Base-by-base conservation (phyloP, 371 early-diverging fungal genomes). In the Pancytospora philotis region DNA sequence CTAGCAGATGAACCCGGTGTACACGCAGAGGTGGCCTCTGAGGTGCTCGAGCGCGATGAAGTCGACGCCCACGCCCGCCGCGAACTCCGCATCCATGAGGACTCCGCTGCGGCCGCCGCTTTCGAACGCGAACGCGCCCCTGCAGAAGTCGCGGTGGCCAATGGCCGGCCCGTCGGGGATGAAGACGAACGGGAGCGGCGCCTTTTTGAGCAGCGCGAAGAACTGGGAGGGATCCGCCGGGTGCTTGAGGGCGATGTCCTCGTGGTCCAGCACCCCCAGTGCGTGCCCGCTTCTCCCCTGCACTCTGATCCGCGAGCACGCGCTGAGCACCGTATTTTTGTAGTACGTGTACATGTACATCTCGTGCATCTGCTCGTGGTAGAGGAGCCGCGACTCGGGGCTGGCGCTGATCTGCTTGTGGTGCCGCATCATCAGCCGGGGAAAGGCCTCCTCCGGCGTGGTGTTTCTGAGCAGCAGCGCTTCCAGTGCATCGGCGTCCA, bases 141-240 rank as follows among this genome's bases (percentile, higher is more conserved):
- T 31, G 38, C 37, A 65, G 32, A 65, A 25, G 13, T 8, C 10
- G 4, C 6, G 16, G 8, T 35, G 6, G 35, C 31, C 55, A 31
- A 4, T 4, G n/a, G 39, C 4, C 3, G 13, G 19, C 19, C 3
- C 38, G 19, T 62, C n/a, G 10, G 68, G 63, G 28, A 67, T 32
- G 50, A 68, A 67, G 25, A 67, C 10, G 38, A 67, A 67, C 4
- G 69, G 68, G 13, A 64, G 4, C 3, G 68, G 68, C 3, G 41
- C 65, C 3, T 62, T 3, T 3, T 41, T 2, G 48, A 67, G 31
- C 6, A 38, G 45, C 3, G 4, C 6, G 51, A 10, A 67, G 68
- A 67, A 67, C 10, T 32, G n/a, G 4, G 58, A 34, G 3, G 10
- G 10, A 65, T 41, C 39, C n/a, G 45, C 65, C 6, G 4, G 8